phyloP scores from a whole-genome alignment of 441 rosid species.

The Lepidium campestre region DNA sequence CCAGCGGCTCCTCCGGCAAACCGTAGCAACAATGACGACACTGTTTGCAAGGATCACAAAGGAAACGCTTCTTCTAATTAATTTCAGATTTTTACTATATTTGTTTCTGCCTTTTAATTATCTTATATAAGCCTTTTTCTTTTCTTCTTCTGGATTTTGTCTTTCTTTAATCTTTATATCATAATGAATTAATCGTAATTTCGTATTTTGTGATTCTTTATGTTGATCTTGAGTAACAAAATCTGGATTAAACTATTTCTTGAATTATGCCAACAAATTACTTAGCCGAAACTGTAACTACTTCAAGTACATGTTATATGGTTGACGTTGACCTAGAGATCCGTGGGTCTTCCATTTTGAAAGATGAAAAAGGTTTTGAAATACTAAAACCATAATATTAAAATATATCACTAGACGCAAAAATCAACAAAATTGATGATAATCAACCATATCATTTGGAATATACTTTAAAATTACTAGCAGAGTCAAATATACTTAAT shows the following conservation, averaged over 20 bases:
- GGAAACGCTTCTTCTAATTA: constrained; percentile 15
- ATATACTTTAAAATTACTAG: neutral
- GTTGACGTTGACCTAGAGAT: constrained; percentile 24
- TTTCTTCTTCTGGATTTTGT: neutral
- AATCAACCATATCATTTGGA: too few species aligned
- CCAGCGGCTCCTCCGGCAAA: constrained; percentile 23
- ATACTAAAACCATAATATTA: constrained; percentile 3
- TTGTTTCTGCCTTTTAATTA: constrained; percentile 6
- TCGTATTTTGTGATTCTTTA: neutral
- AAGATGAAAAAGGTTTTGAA: constrained; percentile 12
- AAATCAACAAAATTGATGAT: neutral
- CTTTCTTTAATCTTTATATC: neutral
- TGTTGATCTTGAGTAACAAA: neutral
- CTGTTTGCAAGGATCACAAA: constrained; percentile 13
- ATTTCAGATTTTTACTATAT: neutral
- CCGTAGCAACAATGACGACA: neutral
- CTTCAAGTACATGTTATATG: neutral
- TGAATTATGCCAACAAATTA: neutral
- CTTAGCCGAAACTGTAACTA: neutral
- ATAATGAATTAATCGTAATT: constrained; percentile 1
- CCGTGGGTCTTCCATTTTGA: constrained; percentile 22
- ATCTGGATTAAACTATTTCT: neutral
- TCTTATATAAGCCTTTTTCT: neutral
- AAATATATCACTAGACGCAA: constrained; percentile 1
- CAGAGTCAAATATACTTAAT: neutral